These are phyloP conservation scores for Colletotrichum australisinense DNA, from an alignment of 2,329 filamentous ascomycete genomes.

Conservation along the genomic window DNA sequence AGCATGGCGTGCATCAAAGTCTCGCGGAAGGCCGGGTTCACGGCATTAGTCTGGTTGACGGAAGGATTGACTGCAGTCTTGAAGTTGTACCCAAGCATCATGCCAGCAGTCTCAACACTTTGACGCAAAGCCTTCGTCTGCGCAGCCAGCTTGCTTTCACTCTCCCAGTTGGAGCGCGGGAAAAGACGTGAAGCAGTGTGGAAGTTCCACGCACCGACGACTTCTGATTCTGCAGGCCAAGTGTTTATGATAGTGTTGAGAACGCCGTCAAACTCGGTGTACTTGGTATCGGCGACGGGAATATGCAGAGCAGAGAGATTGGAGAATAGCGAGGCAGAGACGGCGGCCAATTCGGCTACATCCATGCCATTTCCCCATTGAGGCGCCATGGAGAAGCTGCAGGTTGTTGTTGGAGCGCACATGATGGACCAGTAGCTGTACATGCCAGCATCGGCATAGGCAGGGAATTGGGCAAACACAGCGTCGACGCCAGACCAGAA, in stretches of 20 bases:
- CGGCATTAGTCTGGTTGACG: slow-evolving; percentile 45
- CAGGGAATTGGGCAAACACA: slow-evolving; percentile 47
- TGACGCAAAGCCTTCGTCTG: slow-evolving; percentile 40
- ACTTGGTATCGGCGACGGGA: slow-evolving; percentile 42
- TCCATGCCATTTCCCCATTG: slow-evolving; percentile 36
- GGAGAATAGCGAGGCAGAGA: slow-evolving; percentile 47
- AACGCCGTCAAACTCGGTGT: slow-evolving; percentile 43
- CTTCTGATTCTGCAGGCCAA: slow-evolving; percentile 39
- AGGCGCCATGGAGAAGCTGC: slow-evolving; percentile 39
- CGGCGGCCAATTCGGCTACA: slow-evolving; percentile 46
- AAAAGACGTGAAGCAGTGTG: slow-evolving; percentile 37
- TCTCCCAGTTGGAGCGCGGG: slow-evolving; percentile 40
- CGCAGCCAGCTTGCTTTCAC: slow-evolving; percentile 33
- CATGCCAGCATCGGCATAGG: slow-evolving; percentile 48
- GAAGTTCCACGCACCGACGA: slow-evolving; percentile 12
- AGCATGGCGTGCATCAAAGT: slow-evolving; percentile 49
- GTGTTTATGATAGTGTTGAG: slow-evolving; percentile 40
- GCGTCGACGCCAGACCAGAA: slow-evolving; percentile 45
- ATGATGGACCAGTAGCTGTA: slow-evolving; percentile 47
- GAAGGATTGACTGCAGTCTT: slow-evolving; percentile 39
- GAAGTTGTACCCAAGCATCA: slow-evolving; percentile 35
- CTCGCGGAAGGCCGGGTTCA: slow-evolving; percentile 55
- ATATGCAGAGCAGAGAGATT: slow-evolving; percentile 39
- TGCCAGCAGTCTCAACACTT: slow-evolving; percentile 23
- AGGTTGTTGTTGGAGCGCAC: slow-evolving; percentile 40